These are phyloP conservation scores for Hypholoma sublateritium DNA, from an alignment of 768 basidiomycete species.

Conservation along the genomic window DNA sequence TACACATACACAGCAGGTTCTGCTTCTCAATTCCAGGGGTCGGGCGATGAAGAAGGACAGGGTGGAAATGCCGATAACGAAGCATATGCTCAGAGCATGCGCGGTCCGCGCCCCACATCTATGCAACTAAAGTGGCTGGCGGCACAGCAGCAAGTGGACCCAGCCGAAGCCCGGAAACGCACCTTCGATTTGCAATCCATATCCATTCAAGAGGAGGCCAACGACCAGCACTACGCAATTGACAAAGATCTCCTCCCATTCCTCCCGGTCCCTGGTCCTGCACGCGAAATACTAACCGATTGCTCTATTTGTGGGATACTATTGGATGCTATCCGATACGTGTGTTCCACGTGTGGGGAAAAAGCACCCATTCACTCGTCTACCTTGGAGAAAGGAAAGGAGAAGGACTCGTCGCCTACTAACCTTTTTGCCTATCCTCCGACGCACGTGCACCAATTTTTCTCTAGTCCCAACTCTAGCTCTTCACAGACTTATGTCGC, in stretches of 20 bases:
- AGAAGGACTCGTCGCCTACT: constrained; percentile 31
- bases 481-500: constrained; percentile 41
- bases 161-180: constrained; percentile 21
- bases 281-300: constrained; percentile 64
- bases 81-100: constrained; percentile 21
- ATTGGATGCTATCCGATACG: constrained; percentile 84
- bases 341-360: constrained; percentile 87
- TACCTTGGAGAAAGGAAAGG: constrained; percentile 48
- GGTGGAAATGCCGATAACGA: constrained; percentile 25
- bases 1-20: constrained; percentile 66
- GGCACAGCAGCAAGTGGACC: constrained; percentile 45
- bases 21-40: constrained; percentile 54
- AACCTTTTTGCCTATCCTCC: constrained; percentile 37
- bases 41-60: constrained; percentile 50
- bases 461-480: constrained; percentile 26
- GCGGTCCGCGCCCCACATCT: constrained; percentile 56
- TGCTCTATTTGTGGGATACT: constrained; percentile 81
- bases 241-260: constrained; percentile 54
- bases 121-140: constrained; percentile 69
- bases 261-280: constrained; percentile 46
- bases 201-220: constrained; percentile 24
- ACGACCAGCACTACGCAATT: constrained; percentile 24
- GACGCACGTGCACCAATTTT: constrained; percentile 18
- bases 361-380: constrained; percentile 46
- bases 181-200: constrained; percentile 24